phyloP scores from a whole-genome alignment of 345 rosid species.

The Citrus reticulata region DNA sequence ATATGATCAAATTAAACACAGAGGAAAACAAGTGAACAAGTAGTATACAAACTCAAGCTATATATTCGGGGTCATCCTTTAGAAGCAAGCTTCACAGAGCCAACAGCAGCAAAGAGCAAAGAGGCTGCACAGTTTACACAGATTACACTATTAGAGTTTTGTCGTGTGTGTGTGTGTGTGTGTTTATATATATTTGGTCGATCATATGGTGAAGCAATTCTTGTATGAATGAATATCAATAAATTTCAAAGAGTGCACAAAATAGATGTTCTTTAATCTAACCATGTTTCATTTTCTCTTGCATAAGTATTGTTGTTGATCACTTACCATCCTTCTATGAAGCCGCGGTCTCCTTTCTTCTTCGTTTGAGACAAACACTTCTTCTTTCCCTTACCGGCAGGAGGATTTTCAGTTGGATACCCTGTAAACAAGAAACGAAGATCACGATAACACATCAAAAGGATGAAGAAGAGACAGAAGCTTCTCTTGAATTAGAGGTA shows the following conservation, averaged over 20 bases:
- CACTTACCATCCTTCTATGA: slow-evolving; percentile 60
- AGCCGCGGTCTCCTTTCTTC: slow-evolving; percentile 57
- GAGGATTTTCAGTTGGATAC: slow-evolving; percentile 35
- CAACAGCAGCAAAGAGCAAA: slow-evolving; percentile 70
- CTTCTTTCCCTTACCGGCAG: slow-evolving; percentile 20
- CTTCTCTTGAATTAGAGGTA: neutral
- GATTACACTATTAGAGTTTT: neutral
- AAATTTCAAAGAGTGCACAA: too few species aligned
- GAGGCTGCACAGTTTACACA: slow-evolving; percentile 31
- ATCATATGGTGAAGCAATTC: neutral
- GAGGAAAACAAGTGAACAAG: neutral
- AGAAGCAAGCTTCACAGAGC: slow-evolving; percentile 58
- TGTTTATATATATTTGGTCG: too few species aligned
- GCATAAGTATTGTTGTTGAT: neutral
- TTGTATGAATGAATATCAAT: too few species aligned
- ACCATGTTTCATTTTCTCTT: too few species aligned
- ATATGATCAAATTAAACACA: neutral
- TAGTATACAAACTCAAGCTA: neutral
- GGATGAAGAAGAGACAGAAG: neutral
- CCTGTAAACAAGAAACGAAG: slow-evolving; percentile 20
- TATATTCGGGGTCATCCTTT: neutral
- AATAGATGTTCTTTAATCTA: too few species aligned
- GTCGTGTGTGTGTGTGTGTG: too few species aligned
- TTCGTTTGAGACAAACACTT: slow-evolving; percentile 28
- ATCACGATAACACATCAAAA: neutral